Conservation (phyloP, 2,329 filamentous ascomycete genomes). For the Neoarthrinium moseri region DNA sequence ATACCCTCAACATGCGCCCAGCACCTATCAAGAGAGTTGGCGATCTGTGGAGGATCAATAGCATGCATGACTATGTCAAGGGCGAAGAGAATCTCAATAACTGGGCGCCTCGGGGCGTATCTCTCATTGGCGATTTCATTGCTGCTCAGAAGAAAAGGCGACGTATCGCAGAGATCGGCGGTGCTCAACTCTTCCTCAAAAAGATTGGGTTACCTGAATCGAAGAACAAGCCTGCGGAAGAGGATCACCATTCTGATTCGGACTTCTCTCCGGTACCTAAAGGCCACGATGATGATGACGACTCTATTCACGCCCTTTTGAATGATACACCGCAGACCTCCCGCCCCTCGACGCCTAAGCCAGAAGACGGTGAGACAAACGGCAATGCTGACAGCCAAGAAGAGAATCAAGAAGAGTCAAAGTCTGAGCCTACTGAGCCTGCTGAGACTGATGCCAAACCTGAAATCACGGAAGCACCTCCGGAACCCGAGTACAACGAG, state of each 20-base stretch:
- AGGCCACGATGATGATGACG: slow-evolving; percentile 38
- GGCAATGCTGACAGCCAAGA: slow-evolving; percentile 6
- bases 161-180: slow-evolving; percentile 77
- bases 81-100: slow-evolving; percentile 83
- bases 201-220: slow-evolving; percentile 52
- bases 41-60: slow-evolving; percentile 96
- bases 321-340: slow-evolving; percentile 57
- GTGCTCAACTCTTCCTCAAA: slow-evolving; percentile 64
- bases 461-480: slow-evolving; percentile 11
- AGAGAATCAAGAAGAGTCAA: slow-evolving; percentile 18
- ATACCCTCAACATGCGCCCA: slow-evolving; percentile 81
- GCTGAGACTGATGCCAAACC: slow-evolving; percentile 7
- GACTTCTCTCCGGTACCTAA: slow-evolving; percentile 30
- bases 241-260: slow-evolving; percentile 35
- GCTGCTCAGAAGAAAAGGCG: slow-evolving; percentile 69
- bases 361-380: slow-evolving; percentile 7
- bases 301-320: slow-evolving; percentile 57
- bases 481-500: slow-evolving; percentile 43
- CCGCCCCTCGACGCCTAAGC: slow-evolving; percentile 32
- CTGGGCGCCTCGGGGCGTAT: slow-evolving; percentile 89
- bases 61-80: slow-evolving; percentile 91
- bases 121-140: slow-evolving; percentile 86
- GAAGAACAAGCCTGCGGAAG: slow-evolving; percentile 26
- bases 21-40: slow-evolving; percentile 87
- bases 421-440: slow-evolving; percentile 22